phyloP scores from a whole-genome alignment of 108 stramenopile species.

The Nitzschia sp. region DNA sequence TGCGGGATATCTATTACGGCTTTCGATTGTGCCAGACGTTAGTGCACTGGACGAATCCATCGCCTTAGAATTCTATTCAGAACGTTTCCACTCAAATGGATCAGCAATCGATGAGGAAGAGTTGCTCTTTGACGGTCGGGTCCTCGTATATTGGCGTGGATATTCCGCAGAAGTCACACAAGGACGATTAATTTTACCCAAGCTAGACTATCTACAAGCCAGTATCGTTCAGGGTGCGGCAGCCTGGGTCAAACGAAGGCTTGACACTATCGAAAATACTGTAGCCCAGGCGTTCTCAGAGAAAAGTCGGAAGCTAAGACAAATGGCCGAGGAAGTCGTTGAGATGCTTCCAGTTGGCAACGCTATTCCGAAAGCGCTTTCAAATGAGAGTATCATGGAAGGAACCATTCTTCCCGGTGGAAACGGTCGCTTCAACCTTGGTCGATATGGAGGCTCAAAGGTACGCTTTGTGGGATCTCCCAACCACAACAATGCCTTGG shows the following conservation, averaged over 20 bases:
- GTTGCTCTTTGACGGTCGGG: conserved; percentile 65
- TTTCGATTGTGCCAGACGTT: conserved; percentile 70
- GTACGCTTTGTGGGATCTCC: conserved; percentile 51
- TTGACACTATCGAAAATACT: conserved; percentile 38
- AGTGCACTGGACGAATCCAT: conserved; percentile 54
- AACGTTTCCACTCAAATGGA: conserved; percentile 39
- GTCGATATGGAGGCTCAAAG: conserved; percentile 62
- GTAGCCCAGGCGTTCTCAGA: neutral
- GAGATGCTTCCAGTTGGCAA: neutral
- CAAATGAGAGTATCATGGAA: neutral
- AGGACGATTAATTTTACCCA: conserved; percentile 67
- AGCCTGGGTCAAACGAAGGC: conserved; percentile 37
- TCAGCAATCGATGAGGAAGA: conserved; percentile 14
- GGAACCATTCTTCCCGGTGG: neutral
- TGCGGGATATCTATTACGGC: conserved; percentile 74
- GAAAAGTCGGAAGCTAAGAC: conserved; percentile 2
- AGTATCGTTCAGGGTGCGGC: conserved; percentile 74
- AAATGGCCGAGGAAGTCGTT: conserved; percentile 2
- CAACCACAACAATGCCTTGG: conserved; percentile 48
- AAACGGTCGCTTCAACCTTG: conserved; percentile 37
- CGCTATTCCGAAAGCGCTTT: neutral
- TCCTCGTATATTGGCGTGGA: conserved; percentile 77
- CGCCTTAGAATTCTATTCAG: conserved; percentile 71
- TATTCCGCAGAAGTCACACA: conserved; percentile 73
- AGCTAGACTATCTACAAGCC: conserved; percentile 86